A percentile compares a stretch with the other conserved stretches of the same genome.
Conservation (phyloP, 192 early-diverging fungal species). For the Linnemannia zychae region DNA sequence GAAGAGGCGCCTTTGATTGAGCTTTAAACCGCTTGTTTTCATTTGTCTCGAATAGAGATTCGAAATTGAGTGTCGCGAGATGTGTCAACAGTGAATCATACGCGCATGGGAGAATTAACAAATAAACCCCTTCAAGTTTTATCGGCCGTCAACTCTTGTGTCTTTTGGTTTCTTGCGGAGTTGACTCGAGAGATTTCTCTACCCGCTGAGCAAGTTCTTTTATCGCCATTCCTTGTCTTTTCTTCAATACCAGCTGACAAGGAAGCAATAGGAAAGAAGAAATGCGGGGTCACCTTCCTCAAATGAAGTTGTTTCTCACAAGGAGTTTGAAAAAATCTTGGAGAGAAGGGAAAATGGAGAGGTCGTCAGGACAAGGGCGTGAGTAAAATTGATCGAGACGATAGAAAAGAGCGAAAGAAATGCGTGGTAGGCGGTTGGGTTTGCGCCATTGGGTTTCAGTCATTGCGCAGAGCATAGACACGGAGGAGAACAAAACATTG, state of each 20-base stretch:
- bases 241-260: too few relatives aligned
- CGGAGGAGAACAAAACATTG: neutral
- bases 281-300: too few relatives aligned
- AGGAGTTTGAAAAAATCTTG: neutral
- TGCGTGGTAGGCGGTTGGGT: neutral
- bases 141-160: neutral
- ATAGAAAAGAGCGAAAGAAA: neutral
- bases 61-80: neutral
- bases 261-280: too few relatives aligned
- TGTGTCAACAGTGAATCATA: neutral
- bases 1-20: slow-evolving; percentile 48
- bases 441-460: neutral
- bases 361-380: neutral
- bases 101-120: neutral
- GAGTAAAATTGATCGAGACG: neutral
- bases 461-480: neutral
- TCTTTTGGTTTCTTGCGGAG: slow-evolving; percentile 7
- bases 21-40: neutral
- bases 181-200: slow-evolving; percentile 6
- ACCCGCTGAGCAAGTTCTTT: neutral
- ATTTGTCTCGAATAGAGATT: neutral
- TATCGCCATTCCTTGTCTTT: neutral
- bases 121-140: neutral
- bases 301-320: neutral
- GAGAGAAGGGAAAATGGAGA: neutral